A percentile compares a stretch with the other conserved stretches of the same genome.
Evolutionary conservation across 2,329 filamentous ascomycete genomes (phyloP).

Genomic region (Xylariaceae sp.): DNA sequence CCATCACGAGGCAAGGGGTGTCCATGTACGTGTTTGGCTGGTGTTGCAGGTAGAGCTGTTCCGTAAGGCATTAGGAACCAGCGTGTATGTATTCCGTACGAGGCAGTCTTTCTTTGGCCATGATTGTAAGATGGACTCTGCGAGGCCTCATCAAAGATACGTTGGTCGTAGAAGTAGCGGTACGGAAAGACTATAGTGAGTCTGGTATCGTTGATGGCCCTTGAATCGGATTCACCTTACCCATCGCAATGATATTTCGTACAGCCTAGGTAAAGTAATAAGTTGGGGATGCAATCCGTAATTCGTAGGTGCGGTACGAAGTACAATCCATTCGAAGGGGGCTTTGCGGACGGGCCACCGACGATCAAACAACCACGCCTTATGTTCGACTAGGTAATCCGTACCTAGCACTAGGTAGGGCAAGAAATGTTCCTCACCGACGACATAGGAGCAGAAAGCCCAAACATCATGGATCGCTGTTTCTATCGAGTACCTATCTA

Average conservation of each 20-base stretch:
- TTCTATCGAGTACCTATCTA: neutral
- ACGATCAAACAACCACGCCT: slow-evolving; percentile 16
- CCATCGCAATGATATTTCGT: neutral
- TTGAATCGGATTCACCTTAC: neutral
- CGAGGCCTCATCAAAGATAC: neutral
- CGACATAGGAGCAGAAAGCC: neutral
- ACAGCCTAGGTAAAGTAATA: too few species aligned
- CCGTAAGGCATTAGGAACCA: slow-evolving; percentile 9
- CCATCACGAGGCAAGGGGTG: slow-evolving; percentile 28
- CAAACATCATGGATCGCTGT: neutral
- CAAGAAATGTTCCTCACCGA: slow-evolving; percentile 6
- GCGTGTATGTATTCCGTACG: slow-evolving; percentile 9
- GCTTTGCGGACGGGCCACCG: slow-evolving; percentile 9
- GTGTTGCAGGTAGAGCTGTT: slow-evolving; percentile 10
- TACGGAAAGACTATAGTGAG: neutral
- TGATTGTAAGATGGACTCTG: neutral
- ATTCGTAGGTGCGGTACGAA: neutral
- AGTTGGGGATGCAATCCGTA: neutral
- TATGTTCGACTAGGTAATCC: slow-evolving; percentile 5
- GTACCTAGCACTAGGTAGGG: neutral
- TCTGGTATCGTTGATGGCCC: neutral
- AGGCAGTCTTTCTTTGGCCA: slow-evolving; percentile 2
- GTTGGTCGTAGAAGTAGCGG: neutral
- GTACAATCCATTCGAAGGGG: slow-evolving; percentile 1
- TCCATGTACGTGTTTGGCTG: slow-evolving; percentile 21